These are phyloP conservation scores for Heliamphora pulchella DNA, from an alignment of 179 eudicot species.

Conservation along the genomic window DNA sequence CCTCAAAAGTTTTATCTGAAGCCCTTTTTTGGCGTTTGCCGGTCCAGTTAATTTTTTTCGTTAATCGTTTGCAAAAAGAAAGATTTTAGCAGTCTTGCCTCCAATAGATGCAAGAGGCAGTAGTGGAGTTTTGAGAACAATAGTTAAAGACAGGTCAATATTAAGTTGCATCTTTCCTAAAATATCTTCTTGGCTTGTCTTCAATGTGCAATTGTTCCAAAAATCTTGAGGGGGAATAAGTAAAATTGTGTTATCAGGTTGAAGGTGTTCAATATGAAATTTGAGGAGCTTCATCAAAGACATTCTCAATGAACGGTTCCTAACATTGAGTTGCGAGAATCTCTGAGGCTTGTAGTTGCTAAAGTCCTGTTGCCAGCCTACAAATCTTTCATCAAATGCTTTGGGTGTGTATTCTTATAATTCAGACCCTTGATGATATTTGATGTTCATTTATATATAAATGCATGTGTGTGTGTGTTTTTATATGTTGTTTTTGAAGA, in stretches of 20 bases:
- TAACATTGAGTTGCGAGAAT: constrained; percentile 86
- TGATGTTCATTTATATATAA: background rate
- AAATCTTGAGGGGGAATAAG: background rate
- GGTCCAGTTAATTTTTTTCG: too few relatives aligned
- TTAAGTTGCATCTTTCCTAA: background rate
- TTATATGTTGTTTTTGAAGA: background rate
- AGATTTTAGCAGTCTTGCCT: too few relatives aligned
- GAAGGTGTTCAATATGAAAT: constrained; percentile 69
- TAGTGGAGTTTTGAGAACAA: constrained; percentile 78
- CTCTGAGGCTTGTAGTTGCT: constrained; percentile 86
- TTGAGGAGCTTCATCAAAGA: constrained; percentile 94
- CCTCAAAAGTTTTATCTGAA: too few relatives aligned
- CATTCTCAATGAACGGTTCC: constrained; percentile 98
- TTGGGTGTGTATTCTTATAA: constrained; percentile 56
- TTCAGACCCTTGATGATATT: background rate
- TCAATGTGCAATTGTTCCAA: background rate
- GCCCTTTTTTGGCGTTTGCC: too few relatives aligned
- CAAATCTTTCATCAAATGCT: constrained; percentile 84
- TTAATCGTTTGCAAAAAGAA: too few relatives aligned
- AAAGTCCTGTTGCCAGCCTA: constrained; percentile 92
- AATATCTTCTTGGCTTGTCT: background rate
- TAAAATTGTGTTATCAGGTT: constrained; percentile 38
- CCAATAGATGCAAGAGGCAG: constrained; percentile 90
- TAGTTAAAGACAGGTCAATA: constrained; percentile 65
- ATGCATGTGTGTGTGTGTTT: too few relatives aligned